These are phyloP conservation scores for Peribolospora baueri DNA, from an alignment of 768 basidiomycete genomes.

Conservation along the genomic window DNA sequence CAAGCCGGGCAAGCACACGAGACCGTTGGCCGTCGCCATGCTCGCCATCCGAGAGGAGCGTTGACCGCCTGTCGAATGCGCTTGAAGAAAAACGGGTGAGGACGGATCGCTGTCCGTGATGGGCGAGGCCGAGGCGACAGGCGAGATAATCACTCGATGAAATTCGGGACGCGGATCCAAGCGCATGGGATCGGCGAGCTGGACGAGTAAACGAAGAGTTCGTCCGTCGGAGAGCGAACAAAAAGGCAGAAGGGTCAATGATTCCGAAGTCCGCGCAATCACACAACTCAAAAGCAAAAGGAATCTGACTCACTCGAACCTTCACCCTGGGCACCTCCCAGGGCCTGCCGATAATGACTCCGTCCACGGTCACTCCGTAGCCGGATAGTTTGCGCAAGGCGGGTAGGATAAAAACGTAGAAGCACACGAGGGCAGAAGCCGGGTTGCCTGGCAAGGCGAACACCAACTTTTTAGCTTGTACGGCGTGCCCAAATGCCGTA, in stretches of 20 bases:
- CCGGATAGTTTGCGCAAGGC: conserved; percentile 29
- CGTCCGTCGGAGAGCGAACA: not conserved
- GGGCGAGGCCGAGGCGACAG: conserved; percentile 25
- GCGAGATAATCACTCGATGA: conserved; percentile 43
- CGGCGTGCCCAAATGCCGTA: conserved; percentile 24
- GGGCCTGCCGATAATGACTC: too few relatives aligned
- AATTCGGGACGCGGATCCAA: conserved; percentile 57
- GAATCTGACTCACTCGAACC: conserved; percentile 7
- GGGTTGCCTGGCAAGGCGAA: conserved; percentile 81
- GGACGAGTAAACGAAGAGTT: not conserved
- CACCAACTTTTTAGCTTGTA: conserved; percentile 18
- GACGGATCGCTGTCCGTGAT: conserved; percentile 9
- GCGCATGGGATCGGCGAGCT: conserved; percentile 24
- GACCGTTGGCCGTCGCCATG: conserved; percentile 52
- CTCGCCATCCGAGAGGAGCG: conserved; percentile 61
- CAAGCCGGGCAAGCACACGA: conserved; percentile 39
- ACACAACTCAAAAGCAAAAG: too few relatives aligned
- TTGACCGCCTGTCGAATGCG: conserved; percentile 65
- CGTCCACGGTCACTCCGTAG: not conserved
- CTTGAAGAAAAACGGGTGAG: conserved; percentile 16
- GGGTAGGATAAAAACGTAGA: conserved; percentile 61
- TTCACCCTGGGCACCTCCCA: conserved; percentile 12
- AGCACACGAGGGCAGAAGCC: conserved; percentile 63
- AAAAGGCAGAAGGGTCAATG: not conserved
- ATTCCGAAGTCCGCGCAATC: too few relatives aligned